Evolutionary conservation across 2,329 filamentous ascomycete species (phyloP).

Genomic region (Fusarium sp.): DNA sequence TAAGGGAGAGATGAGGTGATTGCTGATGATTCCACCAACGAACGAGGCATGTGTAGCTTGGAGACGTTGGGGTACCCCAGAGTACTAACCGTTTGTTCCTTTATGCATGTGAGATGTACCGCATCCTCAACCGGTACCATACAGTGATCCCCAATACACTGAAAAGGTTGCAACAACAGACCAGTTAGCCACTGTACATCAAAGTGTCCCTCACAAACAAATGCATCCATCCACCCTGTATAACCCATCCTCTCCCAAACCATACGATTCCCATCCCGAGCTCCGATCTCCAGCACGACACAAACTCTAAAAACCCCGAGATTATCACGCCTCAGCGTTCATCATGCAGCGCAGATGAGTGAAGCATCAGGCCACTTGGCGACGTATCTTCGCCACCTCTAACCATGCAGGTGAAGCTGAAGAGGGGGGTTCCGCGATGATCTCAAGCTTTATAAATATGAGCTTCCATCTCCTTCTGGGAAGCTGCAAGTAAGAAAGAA

Average conservation of each 20-base stretch:
- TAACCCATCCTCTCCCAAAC: neutral
- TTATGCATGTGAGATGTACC: slow-evolving; percentile 8
- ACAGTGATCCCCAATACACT: neutral
- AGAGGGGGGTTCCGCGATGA: slow-evolving; percentile 13
- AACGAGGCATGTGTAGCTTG: slow-evolving; percentile 5
- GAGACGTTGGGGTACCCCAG: slow-evolving; percentile 18
- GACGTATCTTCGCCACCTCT: slow-evolving; percentile 17
- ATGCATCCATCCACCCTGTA: neutral
- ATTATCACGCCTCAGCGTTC: slow-evolving; percentile 16
- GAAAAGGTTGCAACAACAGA: neutral
- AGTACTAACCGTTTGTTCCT: neutral
- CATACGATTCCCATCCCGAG: slow-evolving; percentile 15
- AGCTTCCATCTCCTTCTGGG: neutral
- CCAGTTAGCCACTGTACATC: neutral
- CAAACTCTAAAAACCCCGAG: slow-evolving; percentile 24
- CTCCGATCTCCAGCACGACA: slow-evolving; percentile 7
- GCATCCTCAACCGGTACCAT: neutral
- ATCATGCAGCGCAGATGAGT: neutral
- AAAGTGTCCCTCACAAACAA: neutral
- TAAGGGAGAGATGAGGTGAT: neutral
- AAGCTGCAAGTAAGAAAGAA: slow-evolving; percentile 6
- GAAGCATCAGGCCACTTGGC: slow-evolving; percentile 9
- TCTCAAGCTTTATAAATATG: slow-evolving; percentile 12
- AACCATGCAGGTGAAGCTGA: slow-evolving; percentile 10
- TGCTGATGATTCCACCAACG: slow-evolving; percentile 30